A percentile compares a stretch with the other conserved stretches of the same genome.
These are phyloP conservation scores for Acrocalymma vagum DNA, from an alignment of 2,329 filamentous ascomycete genomes.

Conservation along the genomic window DNA sequence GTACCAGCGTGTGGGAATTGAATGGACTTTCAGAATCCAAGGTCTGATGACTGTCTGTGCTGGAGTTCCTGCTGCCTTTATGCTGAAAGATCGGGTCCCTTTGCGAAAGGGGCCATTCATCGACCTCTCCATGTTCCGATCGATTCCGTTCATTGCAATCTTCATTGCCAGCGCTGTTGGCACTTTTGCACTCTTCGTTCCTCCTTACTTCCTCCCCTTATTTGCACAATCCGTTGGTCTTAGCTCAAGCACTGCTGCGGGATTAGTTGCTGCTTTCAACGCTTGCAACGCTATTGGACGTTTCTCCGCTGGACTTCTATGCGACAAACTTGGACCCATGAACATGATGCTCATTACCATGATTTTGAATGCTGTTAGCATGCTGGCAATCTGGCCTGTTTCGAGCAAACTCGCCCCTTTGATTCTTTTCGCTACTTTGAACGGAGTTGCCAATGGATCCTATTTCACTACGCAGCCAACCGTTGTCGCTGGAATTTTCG, in stretches of 20 bases:
- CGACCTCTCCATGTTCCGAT: conserved; percentile 33
- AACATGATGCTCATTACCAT: conserved; percentile 41
- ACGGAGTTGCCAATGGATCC: conserved; percentile 38
- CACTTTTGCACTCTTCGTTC: conserved; percentile 39
- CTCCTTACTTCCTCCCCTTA: conserved; percentile 37
- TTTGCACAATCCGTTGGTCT: conserved; percentile 37
- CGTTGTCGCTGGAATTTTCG: conserved; percentile 37
- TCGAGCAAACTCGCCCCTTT: conserved; percentile 33
- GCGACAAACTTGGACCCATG: conserved; percentile 40
- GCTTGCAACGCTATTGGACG: conserved; percentile 38
- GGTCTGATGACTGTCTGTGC: conserved; percentile 33
- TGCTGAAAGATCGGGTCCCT: conserved; percentile 34
- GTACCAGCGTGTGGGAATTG: conserved; percentile 33
- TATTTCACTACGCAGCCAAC: conserved; percentile 40
- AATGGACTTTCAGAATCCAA: conserved; percentile 41
- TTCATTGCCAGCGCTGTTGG: conserved; percentile 34
- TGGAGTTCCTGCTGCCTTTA: conserved; percentile 33
- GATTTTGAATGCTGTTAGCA: conserved; percentile 32
- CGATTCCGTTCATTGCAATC: conserved; percentile 27
- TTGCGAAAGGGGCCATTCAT: conserved; percentile 29
- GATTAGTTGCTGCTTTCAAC: conserved; percentile 36
- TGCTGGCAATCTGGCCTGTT: conserved; percentile 42
- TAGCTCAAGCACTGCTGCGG: conserved; percentile 34
- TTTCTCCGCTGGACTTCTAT: conserved; percentile 33
- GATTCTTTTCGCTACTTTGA: conserved; percentile 35